phyloP scores from a whole-genome alignment of 176 grass and related monocot species.

The Carex cristatella region DNA sequence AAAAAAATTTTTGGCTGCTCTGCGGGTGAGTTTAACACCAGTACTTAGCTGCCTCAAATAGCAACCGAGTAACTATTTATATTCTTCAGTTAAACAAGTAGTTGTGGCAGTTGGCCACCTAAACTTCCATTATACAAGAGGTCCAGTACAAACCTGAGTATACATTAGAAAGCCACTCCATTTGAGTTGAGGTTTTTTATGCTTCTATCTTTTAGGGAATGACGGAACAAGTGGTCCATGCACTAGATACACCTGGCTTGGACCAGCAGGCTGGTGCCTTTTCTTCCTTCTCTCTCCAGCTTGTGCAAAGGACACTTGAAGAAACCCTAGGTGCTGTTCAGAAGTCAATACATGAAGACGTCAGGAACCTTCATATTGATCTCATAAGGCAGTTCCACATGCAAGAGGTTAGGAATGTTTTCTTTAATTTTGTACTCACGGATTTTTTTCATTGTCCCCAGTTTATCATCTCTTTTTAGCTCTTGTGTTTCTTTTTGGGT shows the following conservation, averaged over 20 bases:
- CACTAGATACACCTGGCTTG: slow-evolving; percentile 25
- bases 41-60: neutral
- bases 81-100: neutral
- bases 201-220: slow-evolving; percentile 48
- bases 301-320: slow-evolving; percentile 88
- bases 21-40: neutral
- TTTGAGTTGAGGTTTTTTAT: slow-evolving; percentile 1
- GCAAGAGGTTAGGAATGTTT: slow-evolving; percentile 59
- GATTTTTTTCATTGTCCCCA: slow-evolving; percentile 9
- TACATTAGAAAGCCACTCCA: neutral
- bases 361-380: slow-evolving; percentile 94
- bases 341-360: slow-evolving; percentile 86
- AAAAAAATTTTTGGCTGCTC: neutral
- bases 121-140: neutral
- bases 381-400: slow-evolving; percentile 92
- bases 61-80: neutral
- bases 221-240: slow-evolving; percentile 24
- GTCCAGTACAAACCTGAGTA: neutral
- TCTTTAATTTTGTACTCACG: neutral
- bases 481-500: neutral
- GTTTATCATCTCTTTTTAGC: neutral
- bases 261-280: slow-evolving; percentile 44
- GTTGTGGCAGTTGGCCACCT: neutral
- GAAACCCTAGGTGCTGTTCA: slow-evolving; percentile 83
- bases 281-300: slow-evolving; percentile 95